Conservation (phyloP, 2,329 filamentous ascomycete genomes). For the Exophiala sp. region DNA sequence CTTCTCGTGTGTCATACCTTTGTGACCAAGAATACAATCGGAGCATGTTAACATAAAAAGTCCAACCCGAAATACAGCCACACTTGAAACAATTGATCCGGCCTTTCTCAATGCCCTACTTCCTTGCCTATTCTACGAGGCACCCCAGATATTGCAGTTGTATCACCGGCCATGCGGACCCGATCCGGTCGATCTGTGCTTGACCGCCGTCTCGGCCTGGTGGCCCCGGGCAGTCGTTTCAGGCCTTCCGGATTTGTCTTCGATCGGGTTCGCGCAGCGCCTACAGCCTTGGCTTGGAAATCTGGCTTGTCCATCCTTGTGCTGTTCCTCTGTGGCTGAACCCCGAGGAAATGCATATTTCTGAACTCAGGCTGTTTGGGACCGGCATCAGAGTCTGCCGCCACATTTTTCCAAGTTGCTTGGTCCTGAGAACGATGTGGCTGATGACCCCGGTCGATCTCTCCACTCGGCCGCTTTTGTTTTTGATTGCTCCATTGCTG, state of each 20-base stretch:
- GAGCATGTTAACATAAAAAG: too few relatives aligned
- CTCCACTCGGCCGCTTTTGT: not conserved
- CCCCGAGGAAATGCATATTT: not conserved
- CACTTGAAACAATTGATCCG: not conserved
- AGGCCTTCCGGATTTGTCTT: not conserved
- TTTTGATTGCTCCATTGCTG: conserved; percentile 9
- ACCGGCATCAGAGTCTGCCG: not conserved
- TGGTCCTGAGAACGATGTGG: not conserved
- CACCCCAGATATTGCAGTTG: not conserved
- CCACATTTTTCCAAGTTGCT: not conserved
- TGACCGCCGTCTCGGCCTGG: not conserved
- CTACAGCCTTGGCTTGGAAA: not conserved
- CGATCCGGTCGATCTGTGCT: not conserved
- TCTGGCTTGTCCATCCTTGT: too few relatives aligned
- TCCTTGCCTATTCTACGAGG: not conserved
- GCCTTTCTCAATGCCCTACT: not conserved
- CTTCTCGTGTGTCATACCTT: too few relatives aligned
- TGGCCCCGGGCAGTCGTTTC: not conserved
- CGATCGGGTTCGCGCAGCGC: not conserved
- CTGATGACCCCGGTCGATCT: not conserved
- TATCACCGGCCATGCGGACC: not conserved
- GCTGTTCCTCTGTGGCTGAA: not conserved
- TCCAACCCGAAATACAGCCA: too few relatives aligned
- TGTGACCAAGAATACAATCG: too few relatives aligned
- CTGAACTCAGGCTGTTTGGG: not conserved